Base-by-base conservation (phyloP, 768 basidiomycete genomes). In the Trametopsis cervina region DNA sequence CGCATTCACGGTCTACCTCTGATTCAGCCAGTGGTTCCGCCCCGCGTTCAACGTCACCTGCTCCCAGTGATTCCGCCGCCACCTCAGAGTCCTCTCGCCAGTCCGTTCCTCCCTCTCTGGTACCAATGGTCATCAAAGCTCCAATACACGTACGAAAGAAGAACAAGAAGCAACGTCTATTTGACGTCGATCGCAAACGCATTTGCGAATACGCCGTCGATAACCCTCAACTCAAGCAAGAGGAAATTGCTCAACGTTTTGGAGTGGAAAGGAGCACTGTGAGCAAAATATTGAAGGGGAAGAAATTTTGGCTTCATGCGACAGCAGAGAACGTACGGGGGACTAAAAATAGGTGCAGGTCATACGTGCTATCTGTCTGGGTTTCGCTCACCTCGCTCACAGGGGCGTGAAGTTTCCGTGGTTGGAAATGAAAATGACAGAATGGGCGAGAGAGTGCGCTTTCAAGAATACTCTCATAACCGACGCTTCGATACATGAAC, bases 201-300 rank as follows among this genome's bases (percentile, higher is more conserved):
- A 91, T 94, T 48, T 92, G 90, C 57, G 47, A 72, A 11, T 84
- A 79, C 61, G 78, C 81, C 51, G 66, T 72, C 44, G 66, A 79
- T 3, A 69, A 88, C 58, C 85, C 84, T 0, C 76, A 77, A 44
- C 72, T 78, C 17, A 78, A 85, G 50, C 91, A 94, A 63, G 89
- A 92, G 59, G 87, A 90, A 60, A 89, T 94, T 56, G 91, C 85
- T 4, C 69, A 70, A 10, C 67, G 69, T 25, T 93, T 84, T 61
- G 77, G 78, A 42, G 85, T 92, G 51, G 91, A 94, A 60, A 81
- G 91, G 44, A 92, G 89, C 67, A 94, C 91, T n/a, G 84, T 94
- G 64, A 88, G 85, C 67, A 93, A 94, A 68, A 92, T 91, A 53
- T 73, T 93, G 55, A 92, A 92, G 65, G 69, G 85, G 59, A 89